Evolutionary conservation across 2,329 filamentous ascomycete species (phyloP).

Genomic region (Penicillium frequentans): DNA sequence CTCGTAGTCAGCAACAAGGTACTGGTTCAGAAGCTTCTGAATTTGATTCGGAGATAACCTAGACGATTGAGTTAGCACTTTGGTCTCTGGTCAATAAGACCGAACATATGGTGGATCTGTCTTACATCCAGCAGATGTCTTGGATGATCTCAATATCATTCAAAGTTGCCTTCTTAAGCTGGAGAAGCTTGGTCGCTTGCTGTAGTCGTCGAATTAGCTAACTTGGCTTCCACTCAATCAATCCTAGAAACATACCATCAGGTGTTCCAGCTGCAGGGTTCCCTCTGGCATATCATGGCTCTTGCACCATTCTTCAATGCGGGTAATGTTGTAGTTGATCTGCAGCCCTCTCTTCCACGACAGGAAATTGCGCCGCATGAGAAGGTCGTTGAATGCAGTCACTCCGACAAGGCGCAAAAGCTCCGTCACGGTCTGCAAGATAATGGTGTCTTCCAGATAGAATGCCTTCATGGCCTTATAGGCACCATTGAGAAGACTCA

Average conservation of each 20-base stretch:
- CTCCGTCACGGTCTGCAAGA: conserved; percentile 93
- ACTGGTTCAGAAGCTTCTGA: conserved; percentile 97
- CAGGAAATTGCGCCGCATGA: conserved; percentile 97
- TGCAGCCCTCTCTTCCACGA: conserved; percentile 99
- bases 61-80: conserved; percentile 3
- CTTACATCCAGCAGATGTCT: conserved; percentile 99
- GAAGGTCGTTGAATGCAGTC: conserved; percentile 95
- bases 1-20: conserved; percentile 97
- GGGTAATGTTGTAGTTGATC: conserved; percentile 99
- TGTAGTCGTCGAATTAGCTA: conserved; percentile 32
- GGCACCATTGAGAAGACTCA: conserved; percentile 93
- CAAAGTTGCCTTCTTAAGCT: conserved; percentile 97
- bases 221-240: background rate
- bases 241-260: conserved; percentile 68
- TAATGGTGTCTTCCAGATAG: conserved; percentile 93
- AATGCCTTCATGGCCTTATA: conserved; percentile 99
- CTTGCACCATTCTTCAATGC: conserved; percentile 99
- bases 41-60: conserved; percentile 98
- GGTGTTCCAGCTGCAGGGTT: conserved; percentile 92
- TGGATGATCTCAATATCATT: conserved; percentile 99
- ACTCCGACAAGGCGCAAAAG: conserved; percentile 90
- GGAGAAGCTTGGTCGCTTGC: conserved; percentile 97
- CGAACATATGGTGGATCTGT: background rate
- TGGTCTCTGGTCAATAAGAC: background rate
- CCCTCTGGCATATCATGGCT: conserved; percentile 99